Base-by-base conservation (phyloP, 164 flowering plant species). In the Stephania japonica region DNA sequence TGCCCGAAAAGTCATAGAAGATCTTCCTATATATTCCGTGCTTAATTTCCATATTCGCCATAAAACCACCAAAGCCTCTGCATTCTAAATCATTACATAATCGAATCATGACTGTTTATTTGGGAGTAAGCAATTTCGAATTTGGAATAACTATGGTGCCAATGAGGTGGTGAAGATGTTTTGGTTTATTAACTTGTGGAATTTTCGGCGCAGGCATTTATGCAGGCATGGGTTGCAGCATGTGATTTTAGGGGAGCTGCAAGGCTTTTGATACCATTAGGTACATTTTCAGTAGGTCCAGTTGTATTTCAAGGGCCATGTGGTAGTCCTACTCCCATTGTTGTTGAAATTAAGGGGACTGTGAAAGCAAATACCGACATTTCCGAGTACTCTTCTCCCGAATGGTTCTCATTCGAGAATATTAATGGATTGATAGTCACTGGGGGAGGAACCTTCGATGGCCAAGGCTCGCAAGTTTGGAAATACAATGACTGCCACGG, bases 241-340 rank as follows among this genome's bases (percentile, higher is more conserved):
- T 70, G 72, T 26, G 18, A 47, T 24, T 50, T 41, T 2, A 12
- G 13, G 16, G 63, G 63, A 3, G 5, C 23, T n/a, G 61, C 63
- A 32, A 70, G 13, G 7, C 53, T 10, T 7, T 49, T 70, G 63
- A 26, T 70, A 13, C 72, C 72, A 16, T 0, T 12, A 25, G 72
- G 72, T 25, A 70, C 72, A 25, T 49, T 70, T 56, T 49, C 50
- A 24, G 42, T 50, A 14, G 26, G n/a, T 47, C 72, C 32, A 13
- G 8, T 70, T 7, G 42, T 56, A 16, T 70, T 70, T 26, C 18
- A 70, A 70, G 72, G 72, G 0, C 72, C 72, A n/a, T 70, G 72
- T 12, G 12, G 26, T 24, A 47, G 53, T 42, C 50, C 25, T 1
- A 32, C 50, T 13, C 41, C 72, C 14, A 56, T 53, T 18, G 21